A percentile compares a stretch with the other conserved stretches of the same genome.
Conservation (phyloP, 305 asterid species). For the Andrographis paniculata region DNA sequence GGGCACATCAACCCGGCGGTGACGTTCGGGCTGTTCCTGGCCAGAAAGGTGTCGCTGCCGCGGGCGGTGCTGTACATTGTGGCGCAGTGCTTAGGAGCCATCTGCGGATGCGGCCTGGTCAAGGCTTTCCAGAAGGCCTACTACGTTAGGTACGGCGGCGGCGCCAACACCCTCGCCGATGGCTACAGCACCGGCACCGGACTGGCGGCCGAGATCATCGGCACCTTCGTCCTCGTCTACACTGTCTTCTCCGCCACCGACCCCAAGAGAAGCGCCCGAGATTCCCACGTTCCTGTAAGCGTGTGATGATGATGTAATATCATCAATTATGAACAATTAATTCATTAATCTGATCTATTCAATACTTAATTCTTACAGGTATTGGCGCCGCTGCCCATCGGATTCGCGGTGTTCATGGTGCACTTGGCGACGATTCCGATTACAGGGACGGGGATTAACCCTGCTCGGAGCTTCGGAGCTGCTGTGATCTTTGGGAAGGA, state of each 20-base stretch:
- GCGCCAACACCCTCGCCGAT: slow-evolving; percentile 35
- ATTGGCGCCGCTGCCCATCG: slow-evolving; percentile 71
- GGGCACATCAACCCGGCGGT: slow-evolving; percentile 63
- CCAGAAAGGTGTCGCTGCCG: slow-evolving; percentile 47
- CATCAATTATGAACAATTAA: no score
- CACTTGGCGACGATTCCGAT: slow-evolving; percentile 70
- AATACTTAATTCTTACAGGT: slow-evolving; percentile 35
- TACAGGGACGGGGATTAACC: slow-evolving; percentile 67
- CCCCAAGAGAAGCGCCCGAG: slow-evolving; percentile 62
- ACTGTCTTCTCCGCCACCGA: slow-evolving; percentile 66
- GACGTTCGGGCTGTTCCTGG: slow-evolving; percentile 52
- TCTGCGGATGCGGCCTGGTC: slow-evolving; percentile 46
- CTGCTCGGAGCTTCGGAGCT: slow-evolving; percentile 70
- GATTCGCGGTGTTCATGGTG: slow-evolving; percentile 73
- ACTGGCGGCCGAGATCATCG: slow-evolving; percentile 58
- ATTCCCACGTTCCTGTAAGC: slow-evolving; percentile 68
- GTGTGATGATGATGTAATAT: no score
- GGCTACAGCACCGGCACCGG: slow-evolving; percentile 56
- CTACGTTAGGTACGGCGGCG: slow-evolving; percentile 40
- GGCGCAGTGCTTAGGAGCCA: slow-evolving; percentile 69
- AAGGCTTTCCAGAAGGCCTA: slow-evolving; percentile 45
- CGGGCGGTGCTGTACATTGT: slow-evolving; percentile 51
- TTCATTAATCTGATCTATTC: no score
- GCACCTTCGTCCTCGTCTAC: slow-evolving; percentile 63
- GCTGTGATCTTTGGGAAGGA: slow-evolving; percentile 57